Evolutionary conservation across 345 rosid species (phyloP), one percentile per base, ranked within the genome.

Genomic region (Euphorbia pulcherrima): DNA sequence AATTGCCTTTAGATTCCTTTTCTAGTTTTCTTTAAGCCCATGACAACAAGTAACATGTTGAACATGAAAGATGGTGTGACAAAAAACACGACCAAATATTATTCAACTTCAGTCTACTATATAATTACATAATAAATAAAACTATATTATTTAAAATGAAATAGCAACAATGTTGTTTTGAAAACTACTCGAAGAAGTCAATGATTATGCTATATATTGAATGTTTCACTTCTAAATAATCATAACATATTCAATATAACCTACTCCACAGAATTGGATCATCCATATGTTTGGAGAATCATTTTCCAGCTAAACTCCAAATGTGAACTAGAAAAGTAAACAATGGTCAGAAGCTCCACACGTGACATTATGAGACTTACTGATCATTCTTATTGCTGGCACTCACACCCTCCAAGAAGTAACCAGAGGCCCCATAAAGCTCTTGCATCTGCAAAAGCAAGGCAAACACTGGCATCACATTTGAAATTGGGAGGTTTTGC

Each of bases 371-470:
- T 24, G 61, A 51, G 47, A 69, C 90, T 81, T 74, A 85, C 91
- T n/a, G 51, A 71, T 80, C 72, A 20, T 60, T 81, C 71, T 72
- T 79, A 78, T 86, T 81, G 60, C 68, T 75, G 71, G 78, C 60
- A 29, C 71, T 70, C 61, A 80, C 87, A 27, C 81, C 91, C 76
- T 83, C 96, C 81, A 78, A 50, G 74, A 90, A 93, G 87, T 85
- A 93, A 65, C 98, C 97, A 57, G 96, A 81, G 67, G 97, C 98
- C 73, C 98, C 98, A 83, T 89, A 93, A 40, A 77, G 71, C 27
- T 87, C 92, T 47, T 90, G 97, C 98, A 90, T 87, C 98, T 93
- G 86, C 70, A 16, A 61, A 73, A 62, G 59, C 64, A 35, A 61
- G 61, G 55, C 68, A 74, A 68, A 60, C 39, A 61, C 37, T 27